Percentiles rank a stretch among this genome's conserved stretches.
Evolutionary conservation across 2,329 filamentous ascomycete genomes (phyloP).

Genomic region (Nigrospora osmanthi): DNA sequence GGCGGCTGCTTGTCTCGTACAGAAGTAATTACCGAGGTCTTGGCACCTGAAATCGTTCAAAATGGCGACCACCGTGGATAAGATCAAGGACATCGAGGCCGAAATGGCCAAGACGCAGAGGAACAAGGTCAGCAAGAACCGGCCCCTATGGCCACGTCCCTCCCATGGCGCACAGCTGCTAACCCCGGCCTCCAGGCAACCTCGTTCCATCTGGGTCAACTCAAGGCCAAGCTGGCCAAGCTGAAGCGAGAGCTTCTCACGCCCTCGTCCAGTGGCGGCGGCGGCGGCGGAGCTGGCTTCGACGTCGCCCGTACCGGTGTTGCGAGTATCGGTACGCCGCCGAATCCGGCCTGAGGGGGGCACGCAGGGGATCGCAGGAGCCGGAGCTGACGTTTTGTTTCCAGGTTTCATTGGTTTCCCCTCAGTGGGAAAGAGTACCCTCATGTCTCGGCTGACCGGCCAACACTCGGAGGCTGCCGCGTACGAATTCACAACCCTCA

Average conservation of each 20-base stretch:
- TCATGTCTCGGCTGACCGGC: constrained; percentile 91
- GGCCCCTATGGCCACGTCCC: background rate
- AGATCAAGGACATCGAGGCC: constrained; percentile 97
- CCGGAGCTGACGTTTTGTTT: background rate
- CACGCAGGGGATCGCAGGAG: too few relatives aligned
- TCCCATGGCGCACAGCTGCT: background rate
- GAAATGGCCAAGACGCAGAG: constrained; percentile 98
- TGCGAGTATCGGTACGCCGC: constrained; percentile 61
- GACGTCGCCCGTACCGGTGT: constrained; percentile 97
- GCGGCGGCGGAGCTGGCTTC: constrained; percentile 82
- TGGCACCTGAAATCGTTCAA: constrained; percentile 25
- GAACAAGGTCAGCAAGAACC: constrained; percentile 56
- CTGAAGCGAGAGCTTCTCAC: constrained; percentile 93
- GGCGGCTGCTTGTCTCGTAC: too few relatives aligned
- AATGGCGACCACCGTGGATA: constrained; percentile 97
- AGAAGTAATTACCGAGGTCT: too few relatives aligned
- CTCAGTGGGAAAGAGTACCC: constrained; percentile 94
- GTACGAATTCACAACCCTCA: constrained; percentile 98
- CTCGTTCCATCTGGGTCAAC: constrained; percentile 85
- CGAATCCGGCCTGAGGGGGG: too few relatives aligned
- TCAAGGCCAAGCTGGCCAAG: constrained; percentile 98
- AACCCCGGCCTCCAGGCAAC: constrained; percentile 45
- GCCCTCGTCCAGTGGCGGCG: constrained; percentile 61
- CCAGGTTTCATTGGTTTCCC: constrained; percentile 91
- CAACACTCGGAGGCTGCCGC: constrained; percentile 96